Evolutionary conservation across 257 asterid genomes (phyloP).

Genomic region (Schizonepeta tenuifolia): DNA sequence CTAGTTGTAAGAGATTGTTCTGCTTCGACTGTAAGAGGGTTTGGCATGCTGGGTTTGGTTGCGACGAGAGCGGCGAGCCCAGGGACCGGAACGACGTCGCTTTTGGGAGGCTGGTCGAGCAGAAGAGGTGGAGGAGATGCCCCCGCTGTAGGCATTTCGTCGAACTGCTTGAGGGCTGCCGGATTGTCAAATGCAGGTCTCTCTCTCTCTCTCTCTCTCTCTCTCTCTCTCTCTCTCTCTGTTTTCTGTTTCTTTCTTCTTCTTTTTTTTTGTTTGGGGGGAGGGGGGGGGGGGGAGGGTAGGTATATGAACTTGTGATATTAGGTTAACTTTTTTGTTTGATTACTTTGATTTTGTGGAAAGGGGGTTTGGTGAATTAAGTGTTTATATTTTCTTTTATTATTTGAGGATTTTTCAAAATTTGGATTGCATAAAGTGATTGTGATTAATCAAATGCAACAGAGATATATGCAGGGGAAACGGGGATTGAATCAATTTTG

Average conservation of each 20-base stretch:
- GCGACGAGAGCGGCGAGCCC: constrained; percentile 51
- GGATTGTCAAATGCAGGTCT: constrained; percentile 65
- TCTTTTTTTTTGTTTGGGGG: too few species aligned
- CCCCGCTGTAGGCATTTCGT: constrained; percentile 73
- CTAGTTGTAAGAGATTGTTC: constrained; percentile 54
- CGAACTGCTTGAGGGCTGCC: constrained; percentile 60
- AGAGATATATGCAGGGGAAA: neutral
- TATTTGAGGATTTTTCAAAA: constrained; percentile 1
- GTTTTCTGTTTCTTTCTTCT: too few species aligned
- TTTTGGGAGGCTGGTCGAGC: constrained; percentile 58
- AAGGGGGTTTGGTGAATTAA: neutral
- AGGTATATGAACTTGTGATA: too few species aligned
- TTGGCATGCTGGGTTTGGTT: constrained; percentile 67
- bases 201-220: neutral
- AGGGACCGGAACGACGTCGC: constrained; percentile 59
- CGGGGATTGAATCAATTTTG: too few species aligned
- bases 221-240: too few species aligned
- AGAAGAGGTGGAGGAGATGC: constrained; percentile 68
- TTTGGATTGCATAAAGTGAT: neutral
- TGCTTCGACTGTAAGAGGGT: constrained; percentile 61
- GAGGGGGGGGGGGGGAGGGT: too few species aligned
- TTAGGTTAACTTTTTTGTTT: neutral
- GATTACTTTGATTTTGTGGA: neutral
- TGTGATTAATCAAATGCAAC: neutral
- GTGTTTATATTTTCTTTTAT: neutral